phyloP scores from a whole-genome alignment of 805 yeast genomes.

The Kodamaea neixiangensis region DNA sequence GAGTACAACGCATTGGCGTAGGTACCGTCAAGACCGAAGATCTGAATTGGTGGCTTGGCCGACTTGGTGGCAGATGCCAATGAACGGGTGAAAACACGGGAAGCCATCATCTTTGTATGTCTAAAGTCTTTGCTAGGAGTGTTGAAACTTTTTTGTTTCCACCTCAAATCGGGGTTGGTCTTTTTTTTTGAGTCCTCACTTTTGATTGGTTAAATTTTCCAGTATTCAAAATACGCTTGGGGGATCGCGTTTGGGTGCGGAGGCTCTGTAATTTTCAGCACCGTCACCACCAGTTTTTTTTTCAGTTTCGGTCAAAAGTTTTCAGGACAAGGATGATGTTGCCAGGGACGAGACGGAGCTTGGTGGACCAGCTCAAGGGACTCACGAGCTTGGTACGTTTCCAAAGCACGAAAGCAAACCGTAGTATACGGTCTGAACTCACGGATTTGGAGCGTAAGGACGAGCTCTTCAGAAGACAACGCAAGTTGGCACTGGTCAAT shows the following conservation, averaged over 20 bases:
- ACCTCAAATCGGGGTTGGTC: slow-evolving; percentile 5
- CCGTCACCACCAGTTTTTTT: neutral
- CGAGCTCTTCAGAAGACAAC: slow-evolving; percentile 65
- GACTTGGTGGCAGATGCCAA: slow-evolving; percentile 69
- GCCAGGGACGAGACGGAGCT: slow-evolving; percentile 10
- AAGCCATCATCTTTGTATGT: slow-evolving; percentile 44
- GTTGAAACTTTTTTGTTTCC: slow-evolving; percentile 7
- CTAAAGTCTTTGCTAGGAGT: slow-evolving; percentile 5
- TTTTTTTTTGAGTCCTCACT: slow-evolving; percentile 5
- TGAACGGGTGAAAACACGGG: slow-evolving; percentile 68
- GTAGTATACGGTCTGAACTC: slow-evolving; percentile 31
- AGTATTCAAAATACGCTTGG: slow-evolving; percentile 2
- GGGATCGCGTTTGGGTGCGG: neutral
- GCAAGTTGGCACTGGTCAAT: slow-evolving; percentile 67
- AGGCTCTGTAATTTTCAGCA: neutral
- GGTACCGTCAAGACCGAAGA: slow-evolving; percentile 94
- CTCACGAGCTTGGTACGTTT: slow-evolving; percentile 7
- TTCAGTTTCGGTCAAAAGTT: slow-evolving; percentile 1
- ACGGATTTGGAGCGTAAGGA: slow-evolving; percentile 84
- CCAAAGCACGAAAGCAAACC: slow-evolving; percentile 10
- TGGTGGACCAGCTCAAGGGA: slow-evolving; percentile 8
- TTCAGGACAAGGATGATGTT: slow-evolving; percentile 5
- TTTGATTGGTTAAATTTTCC: slow-evolving; percentile 8
- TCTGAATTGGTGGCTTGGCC: slow-evolving; percentile 86
- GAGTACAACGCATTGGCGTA: slow-evolving; percentile 93